Evolutionary conservation across 176 grass and related monocot species (phyloP).

Genomic region (Chloris gayana): DNA sequence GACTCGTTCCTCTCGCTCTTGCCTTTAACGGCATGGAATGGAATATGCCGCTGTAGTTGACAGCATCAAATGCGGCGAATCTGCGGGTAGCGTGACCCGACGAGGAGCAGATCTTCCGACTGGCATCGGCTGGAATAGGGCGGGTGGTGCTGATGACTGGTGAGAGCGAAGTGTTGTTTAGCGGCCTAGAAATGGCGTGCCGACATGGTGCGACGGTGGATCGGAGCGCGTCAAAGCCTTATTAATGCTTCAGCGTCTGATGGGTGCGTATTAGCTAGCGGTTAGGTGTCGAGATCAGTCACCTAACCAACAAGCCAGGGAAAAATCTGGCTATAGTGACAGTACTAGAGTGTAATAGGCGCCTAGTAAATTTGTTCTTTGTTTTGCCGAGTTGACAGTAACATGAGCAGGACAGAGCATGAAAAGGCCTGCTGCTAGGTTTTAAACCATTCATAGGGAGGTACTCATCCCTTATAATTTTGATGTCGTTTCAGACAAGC

Average conservation of each 20-base stretch:
- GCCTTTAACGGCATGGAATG: background rate
- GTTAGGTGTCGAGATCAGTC: slow-evolving; percentile 26
- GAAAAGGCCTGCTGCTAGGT: too few relatives aligned
- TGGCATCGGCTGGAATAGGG: background rate
- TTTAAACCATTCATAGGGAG: too few relatives aligned
- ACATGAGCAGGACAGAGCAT: too few relatives aligned
- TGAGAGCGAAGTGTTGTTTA: background rate
- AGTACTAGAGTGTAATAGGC: too few relatives aligned
- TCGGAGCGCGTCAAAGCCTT: background rate
- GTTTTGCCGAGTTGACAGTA: too few relatives aligned
- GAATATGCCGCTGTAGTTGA: background rate
- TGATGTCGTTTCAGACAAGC: too few relatives aligned
- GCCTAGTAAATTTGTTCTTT: too few relatives aligned
- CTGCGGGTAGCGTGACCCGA: background rate
- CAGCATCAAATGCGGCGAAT: background rate
- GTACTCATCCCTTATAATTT: too few relatives aligned
- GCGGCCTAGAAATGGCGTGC: slow-evolving; percentile 5
- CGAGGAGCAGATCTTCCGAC: background rate
- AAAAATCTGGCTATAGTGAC: background rate
- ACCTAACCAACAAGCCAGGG: slow-evolving; percentile 15
- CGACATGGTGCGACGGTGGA: background rate
- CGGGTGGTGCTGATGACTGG: too few relatives aligned
- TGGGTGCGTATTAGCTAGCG: background rate
- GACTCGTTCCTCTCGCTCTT: too few relatives aligned
- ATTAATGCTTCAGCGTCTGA: background rate